phyloP scores from a whole-genome alignment of 1,284 basidiomycete species.

The Trichosporon asahii region DNA sequence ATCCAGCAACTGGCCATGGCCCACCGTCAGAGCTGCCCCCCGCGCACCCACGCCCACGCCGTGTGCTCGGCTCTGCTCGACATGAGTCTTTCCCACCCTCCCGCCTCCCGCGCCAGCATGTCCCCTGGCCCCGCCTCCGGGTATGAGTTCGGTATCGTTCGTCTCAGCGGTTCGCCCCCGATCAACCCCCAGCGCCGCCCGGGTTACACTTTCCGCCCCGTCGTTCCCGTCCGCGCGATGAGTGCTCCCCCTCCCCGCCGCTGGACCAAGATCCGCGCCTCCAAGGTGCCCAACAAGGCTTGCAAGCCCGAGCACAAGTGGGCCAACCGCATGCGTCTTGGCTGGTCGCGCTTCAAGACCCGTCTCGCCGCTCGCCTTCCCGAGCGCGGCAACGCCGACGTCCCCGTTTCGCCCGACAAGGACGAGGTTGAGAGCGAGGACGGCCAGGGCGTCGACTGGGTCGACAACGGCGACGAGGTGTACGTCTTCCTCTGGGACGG shows the following conservation, averaged over 20 bases:
- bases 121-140: background rate
- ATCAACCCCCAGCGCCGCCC: background rate
- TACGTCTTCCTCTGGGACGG: background rate
- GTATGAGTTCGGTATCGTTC: background rate
- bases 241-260: background rate
- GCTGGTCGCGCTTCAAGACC: background rate
- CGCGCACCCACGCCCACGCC: background rate
- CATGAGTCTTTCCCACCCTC: background rate
- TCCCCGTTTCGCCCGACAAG: background rate
- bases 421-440: background rate
- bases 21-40: background rate
- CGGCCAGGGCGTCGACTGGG: background rate
- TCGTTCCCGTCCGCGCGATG: background rate
- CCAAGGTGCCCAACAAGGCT: background rate
- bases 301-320: background rate
- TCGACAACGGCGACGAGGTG: background rate
- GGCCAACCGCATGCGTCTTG: background rate
- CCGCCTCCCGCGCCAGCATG: background rate
- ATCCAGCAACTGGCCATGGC: background rate
- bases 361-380: background rate
- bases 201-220: background rate
- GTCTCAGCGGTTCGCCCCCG: no score
- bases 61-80: background rate
- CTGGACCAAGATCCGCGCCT: background rate
- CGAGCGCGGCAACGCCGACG: background rate